A percentile compares a stretch with the other conserved stretches of the same genome.
These are phyloP conservation scores for Truncatella angustata DNA, from an alignment of 2,329 filamentous ascomycete genomes.

Conservation along the genomic window DNA sequence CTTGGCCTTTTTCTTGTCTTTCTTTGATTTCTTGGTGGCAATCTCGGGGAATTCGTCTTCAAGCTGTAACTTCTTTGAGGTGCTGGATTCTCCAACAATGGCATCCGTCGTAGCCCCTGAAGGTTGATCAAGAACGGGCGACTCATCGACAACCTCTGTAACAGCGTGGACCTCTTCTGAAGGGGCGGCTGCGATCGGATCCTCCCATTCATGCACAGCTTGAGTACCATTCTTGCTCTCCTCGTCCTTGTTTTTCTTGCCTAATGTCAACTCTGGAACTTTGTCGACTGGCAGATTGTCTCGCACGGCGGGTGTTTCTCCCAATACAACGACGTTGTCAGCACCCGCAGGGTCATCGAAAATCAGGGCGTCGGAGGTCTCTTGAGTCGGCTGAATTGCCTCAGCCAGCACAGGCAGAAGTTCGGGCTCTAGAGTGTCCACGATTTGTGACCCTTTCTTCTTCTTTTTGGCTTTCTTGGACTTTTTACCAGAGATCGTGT, in stretches of 20 bases:
- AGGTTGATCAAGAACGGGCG: not conserved
- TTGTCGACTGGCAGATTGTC: no score
- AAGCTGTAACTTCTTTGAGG: not conserved
- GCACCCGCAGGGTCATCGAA: no score
- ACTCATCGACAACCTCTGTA: not conserved
- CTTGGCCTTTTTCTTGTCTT: constrained; percentile 23
- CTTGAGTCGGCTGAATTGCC: constrained; percentile 30
- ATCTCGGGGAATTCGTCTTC: constrained; percentile 13
- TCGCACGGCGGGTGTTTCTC: no score
- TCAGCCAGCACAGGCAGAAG: constrained; percentile 13
- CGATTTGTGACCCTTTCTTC: constrained; percentile 12
- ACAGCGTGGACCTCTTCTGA: not conserved
- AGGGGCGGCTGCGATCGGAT: not conserved
- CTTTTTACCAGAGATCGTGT: not conserved
- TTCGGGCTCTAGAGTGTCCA: constrained; percentile 13
- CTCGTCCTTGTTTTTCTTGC: constrained; percentile 25
- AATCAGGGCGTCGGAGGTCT: no score
- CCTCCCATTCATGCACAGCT: not conserved
- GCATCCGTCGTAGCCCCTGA: not conserved
- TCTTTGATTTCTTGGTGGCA: constrained; percentile 26
- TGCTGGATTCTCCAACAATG: not conserved
- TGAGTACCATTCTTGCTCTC: constrained; percentile 21
- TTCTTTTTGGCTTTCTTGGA: constrained; percentile 21
- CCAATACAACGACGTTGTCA: no score
- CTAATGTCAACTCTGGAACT: no score